Evolutionary conservation across 768 basidiomycete species (phyloP), one percentile per base, ranked within the genome.

Genomic region (Macrocybe gigantea): DNA sequence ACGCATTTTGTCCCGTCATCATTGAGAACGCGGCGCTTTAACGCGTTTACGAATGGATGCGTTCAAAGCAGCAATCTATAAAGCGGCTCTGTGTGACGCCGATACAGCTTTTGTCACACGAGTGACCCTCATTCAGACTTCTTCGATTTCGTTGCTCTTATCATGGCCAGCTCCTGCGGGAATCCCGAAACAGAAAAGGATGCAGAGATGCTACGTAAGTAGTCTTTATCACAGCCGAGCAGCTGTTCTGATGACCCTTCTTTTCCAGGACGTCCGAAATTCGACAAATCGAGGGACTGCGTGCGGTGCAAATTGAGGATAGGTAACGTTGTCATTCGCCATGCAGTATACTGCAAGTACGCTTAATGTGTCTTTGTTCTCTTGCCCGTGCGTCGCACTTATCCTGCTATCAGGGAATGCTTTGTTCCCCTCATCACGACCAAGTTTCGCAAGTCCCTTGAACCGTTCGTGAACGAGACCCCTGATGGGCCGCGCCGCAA

Each of bases 281-380:
- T 79, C 56, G 85, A 85, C 59, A 82, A 78, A 63, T 74, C 80
- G 2, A 83, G 71, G 50, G 59, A 64, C 9, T 92, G 88, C 54
- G 73, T 88, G n/a, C 85, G 82, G 56, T 92, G 89, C 64, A 90
- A 88, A 60, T 67, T 64, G 31, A 75, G 73, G 22, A 53, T 47
- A 6, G 89, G 86, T 15, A 85, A 81, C 45, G 67, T 90, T 30
- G 81, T 89, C 41, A 79, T 90, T 47, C 75, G 87, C 37, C 86
- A 91, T 60, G 80, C 85, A 10, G 84, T 88, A 13, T 92, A 91
- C 59, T 92, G 89, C 86, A 88, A 81, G 88, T 88, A 57, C 56
- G 74, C 53, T 49, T 35, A 15, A 33, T 44, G 47, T 52, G 30
- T 33, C 41, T 32, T 38, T 41, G 13, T n/a, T 49, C 8, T 35